Base-by-base conservation (phyloP, 805 yeast species). In the Naumovozyma castellii region DNA sequence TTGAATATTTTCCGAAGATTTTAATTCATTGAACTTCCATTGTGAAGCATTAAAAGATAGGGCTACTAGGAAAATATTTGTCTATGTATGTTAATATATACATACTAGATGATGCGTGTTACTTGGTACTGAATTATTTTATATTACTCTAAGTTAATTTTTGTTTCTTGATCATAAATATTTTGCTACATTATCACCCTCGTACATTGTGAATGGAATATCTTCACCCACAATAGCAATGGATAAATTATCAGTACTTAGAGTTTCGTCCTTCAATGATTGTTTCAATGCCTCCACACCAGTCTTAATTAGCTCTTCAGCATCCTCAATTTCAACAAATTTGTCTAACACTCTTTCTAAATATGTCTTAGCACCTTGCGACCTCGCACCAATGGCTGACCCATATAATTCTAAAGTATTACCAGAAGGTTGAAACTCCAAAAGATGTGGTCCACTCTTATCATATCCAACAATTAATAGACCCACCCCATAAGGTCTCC, bases 401-500 rank as follows among this genome's bases (percentile, higher is more conserved):
- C 95, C 97, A 51, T 74, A 76, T 59, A 88, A 84, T 63, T 92
- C 97, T 53, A 87, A 69, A 17, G 83, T 92, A 18, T 90, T 80
- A 2, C 99, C 99, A 6, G 94, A 81, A 14, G 99, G 98, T 59
- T 84, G 90, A 65, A 92, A 92, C 68, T 92, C 99, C 62, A 77
- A 80, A 46, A 92, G 66, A 63, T 92, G 98, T 6, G 97, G 83
- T 12, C 98, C 98, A 22, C 86, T 75, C 58, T 84, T 95, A 60
- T 92, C 99, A 61, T 76, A 74, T 15, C 99, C 99, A 13, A 84
- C 80, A 36, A 92, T 75, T 43, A 92, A 68, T 47, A 92, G 70
- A 3, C 99, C 99, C 17, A 92, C 98, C 48, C 99, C 99, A 58
- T 92, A 92, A 8, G 99, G 99, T 64, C 99, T 80, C 9, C 90